Evolutionary conservation across 257 asterid species (phyloP).

Genomic region (Paraleonurus japonicus): DNA sequence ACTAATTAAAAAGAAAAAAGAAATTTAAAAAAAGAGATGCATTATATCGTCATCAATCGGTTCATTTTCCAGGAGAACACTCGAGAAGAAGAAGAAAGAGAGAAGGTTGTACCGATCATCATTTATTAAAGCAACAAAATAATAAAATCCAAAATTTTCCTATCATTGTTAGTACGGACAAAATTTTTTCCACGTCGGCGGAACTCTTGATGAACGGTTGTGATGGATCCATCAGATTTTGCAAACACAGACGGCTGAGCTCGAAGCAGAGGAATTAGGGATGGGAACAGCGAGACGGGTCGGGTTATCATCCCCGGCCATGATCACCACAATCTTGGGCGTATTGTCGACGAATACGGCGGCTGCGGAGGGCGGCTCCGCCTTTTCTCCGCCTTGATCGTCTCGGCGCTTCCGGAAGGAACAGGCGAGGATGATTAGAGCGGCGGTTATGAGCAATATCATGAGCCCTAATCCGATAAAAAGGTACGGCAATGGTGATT

Average conservation of each 20-base stretch:
- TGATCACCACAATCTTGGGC: constrained; percentile 64
- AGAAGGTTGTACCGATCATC: neutral
- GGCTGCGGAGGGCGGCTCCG: constrained; percentile 19
- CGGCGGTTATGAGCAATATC: constrained; percentile 40
- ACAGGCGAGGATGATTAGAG: constrained; percentile 58
- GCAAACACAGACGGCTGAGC: constrained; percentile 17
- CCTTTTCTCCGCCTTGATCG: constrained; percentile 30
- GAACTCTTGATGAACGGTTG: neutral
- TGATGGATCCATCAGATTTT: neutral
- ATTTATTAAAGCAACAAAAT: neutral
- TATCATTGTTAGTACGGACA: constrained; percentile 13
- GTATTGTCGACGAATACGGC: constrained; percentile 15
- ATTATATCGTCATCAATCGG: constrained; percentile 6
- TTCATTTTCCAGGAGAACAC: constrained; percentile 18
- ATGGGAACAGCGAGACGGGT: constrained; percentile 58
- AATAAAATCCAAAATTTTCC: constrained; percentile 12
- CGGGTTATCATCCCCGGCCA: constrained; percentile 84
- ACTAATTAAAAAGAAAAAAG: too few species aligned
- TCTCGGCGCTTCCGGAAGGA: constrained; percentile 33
- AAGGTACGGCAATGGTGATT: constrained; percentile 77
- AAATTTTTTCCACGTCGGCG: constrained; percentile 6
- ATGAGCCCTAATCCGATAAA: constrained; percentile 51
- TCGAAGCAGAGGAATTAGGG: constrained; percentile 21
- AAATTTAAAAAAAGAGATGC: neutral
- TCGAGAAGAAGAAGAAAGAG: neutral